Evolutionary conservation across 768 basidiomycete genomes (phyloP), one percentile per base, ranked within the genome.

Genomic region (Auricularia cornea): DNA sequence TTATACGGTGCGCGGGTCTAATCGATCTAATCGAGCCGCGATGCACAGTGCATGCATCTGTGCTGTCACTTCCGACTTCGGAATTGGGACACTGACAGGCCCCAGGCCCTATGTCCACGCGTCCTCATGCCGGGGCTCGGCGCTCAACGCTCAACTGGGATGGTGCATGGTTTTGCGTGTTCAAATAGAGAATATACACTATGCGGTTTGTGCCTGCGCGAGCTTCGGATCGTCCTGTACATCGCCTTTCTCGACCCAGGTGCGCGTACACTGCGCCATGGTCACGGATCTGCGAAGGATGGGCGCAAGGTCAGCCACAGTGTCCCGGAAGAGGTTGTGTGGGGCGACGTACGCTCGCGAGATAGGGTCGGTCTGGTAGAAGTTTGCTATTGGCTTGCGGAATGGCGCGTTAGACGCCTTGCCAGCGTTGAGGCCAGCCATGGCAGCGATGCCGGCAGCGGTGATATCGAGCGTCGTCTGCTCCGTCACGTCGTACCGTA

Each of bases 321-420:
- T 52, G 62, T 62, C 6, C 32, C 26, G 30, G n/a, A 4, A 60
- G 29, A 26, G 18, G 63, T 30, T 5, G 48, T 59, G 41, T 38
- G 16, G 10, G 16, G 35, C 35, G 2, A 89, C 93, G 75, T 69
- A 94, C 84, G 92, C 91, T 81, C 95, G 81, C 52, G 93, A 94
- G 72, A 98, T 93, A 30, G 91, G 85, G 75, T 98, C 96, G 11
- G 96, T 98, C 76, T 93, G 88, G 77, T 98, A 99, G 77, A 98
- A 98, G 78, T 97, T 97, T 60, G 76, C 68, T 67, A 99, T 89
- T 0, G 94, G 90, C 75, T 88, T 90, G 75, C 79, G 81, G 76
- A 97, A 86, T 23, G 84, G 77, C 48, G 74, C 74, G 23, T 84
- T 81, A n/a, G 80, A 76, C 56, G 81, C 80, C 74, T 86, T 88